These are phyloP conservation scores for Pseudovirgaria hyperparasitica DNA, from an alignment of 2,329 filamentous ascomycete species.

Conservation along the genomic window DNA sequence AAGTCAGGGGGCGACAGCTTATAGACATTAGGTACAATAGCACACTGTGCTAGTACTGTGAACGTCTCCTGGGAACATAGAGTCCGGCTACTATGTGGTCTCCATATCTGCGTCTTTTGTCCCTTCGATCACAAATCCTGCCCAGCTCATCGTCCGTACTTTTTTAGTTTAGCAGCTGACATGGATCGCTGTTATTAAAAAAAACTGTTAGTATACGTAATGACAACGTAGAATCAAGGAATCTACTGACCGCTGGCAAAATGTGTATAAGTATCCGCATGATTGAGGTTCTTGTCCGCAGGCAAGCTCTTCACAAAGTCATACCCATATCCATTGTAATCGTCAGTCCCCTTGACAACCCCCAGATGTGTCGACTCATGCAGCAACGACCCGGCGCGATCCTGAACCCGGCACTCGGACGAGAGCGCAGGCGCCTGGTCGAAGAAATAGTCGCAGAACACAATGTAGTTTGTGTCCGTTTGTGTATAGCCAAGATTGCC, in stretches of 20 bases:
- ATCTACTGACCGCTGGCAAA: conserved; percentile 39
- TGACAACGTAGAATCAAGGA: too few species aligned
- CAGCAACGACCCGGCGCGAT: conserved; percentile 50
- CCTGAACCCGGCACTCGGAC: conserved; percentile 47
- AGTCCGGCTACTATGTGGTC: too few species aligned
- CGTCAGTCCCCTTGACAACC: conserved; percentile 45
- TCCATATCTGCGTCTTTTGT: too few species aligned
- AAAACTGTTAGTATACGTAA: too few species aligned
- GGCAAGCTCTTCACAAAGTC: conserved; percentile 32
- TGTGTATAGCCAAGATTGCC: conserved; percentile 48
- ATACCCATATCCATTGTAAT: conserved; percentile 46
- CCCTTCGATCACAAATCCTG: too few species aligned
- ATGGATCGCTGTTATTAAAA: too few species aligned
- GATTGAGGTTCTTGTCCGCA: conserved; percentile 40
- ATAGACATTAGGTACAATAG: too few species aligned
- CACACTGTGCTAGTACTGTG: too few species aligned
- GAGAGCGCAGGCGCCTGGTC: conserved; percentile 37
- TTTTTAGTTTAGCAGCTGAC: too few species aligned
- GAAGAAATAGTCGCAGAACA: conserved; percentile 51
- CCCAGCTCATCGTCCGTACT: too few species aligned
- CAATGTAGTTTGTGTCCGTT: conserved; percentile 41
- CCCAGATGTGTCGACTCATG: conserved; percentile 55
- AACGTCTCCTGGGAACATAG: too few species aligned
- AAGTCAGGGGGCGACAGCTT: too few species aligned
- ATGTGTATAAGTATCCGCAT: conserved; percentile 51